phyloP scores from a whole-genome alignment of 2,329 filamentous ascomycete genomes.

The Arthrobotrys pseudoclavata region DNA sequence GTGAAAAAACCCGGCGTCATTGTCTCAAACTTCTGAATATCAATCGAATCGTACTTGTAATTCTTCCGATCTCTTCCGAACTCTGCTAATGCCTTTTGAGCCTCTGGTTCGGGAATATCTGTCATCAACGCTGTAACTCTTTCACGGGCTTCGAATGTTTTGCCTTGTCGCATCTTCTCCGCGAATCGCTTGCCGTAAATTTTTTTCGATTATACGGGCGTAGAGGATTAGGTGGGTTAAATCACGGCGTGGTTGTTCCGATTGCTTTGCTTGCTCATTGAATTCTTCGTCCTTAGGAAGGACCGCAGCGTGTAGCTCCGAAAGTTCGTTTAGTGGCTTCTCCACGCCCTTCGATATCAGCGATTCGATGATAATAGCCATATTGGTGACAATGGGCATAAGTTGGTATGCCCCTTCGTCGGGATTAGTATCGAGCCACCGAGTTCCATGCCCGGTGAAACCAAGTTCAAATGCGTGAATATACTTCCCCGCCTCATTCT shows the following conservation, averaged over 20 bases:
- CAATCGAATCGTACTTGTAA: constrained; percentile 1
- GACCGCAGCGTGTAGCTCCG: constrained; percentile 1
- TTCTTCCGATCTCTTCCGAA: background rate
- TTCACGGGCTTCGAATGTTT: background rate
- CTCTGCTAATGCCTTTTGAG: background rate
- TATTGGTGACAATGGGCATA: constrained; percentile 7
- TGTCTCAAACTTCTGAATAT: background rate
- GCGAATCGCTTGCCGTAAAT: background rate
- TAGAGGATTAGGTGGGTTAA: background rate
- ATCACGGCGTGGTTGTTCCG: background rate
- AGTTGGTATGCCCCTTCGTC: background rate
- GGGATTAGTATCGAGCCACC: constrained; percentile 6
- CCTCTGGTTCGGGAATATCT: background rate
- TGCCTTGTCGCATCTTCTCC: constrained; percentile 8
- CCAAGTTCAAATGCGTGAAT: constrained; percentile 22
- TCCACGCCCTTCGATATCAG: constrained; percentile 13
- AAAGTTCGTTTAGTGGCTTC: background rate
- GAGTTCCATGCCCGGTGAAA: background rate
- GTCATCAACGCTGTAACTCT: background rate
- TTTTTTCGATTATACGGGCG: background rate
- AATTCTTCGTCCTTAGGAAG: constrained; percentile 1
- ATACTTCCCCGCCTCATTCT: constrained; percentile 1
- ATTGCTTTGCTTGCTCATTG: background rate
- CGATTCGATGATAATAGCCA: constrained; percentile 9
- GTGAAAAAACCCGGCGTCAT: constrained; percentile 25